Evolutionary conservation across 305 asterid genomes (phyloP).

Genomic region (Fraxinus paxiana): DNA sequence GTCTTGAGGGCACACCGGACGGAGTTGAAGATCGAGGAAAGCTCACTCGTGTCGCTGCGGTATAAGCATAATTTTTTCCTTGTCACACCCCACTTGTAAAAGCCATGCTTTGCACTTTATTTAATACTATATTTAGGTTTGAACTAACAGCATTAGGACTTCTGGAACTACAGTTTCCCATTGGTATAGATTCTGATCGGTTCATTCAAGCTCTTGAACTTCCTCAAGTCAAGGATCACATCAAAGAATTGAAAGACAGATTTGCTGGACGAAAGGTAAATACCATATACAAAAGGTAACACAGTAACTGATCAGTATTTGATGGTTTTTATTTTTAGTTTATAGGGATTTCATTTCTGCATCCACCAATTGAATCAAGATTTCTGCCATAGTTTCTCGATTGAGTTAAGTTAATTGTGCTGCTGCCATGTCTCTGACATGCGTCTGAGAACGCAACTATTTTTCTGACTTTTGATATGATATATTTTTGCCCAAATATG

Average conservation of each 20-base stretch:
- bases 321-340: neutral
- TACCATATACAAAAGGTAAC: slow-evolving; percentile 8
- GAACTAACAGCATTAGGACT: slow-evolving; percentile 27
- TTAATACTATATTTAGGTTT: neutral
- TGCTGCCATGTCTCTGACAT: neutral
- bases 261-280: slow-evolving; percentile 82
- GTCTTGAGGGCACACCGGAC: slow-evolving; percentile 98
- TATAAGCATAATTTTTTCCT: neutral
- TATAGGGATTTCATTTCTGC: neutral
- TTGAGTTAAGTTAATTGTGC: neutral
- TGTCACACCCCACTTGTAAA: neutral
- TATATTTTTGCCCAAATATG: neutral
- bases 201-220: slow-evolving; percentile 82
- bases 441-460: neutral
- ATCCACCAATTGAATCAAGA: neutral
- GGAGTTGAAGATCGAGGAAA: slow-evolving; percentile 98
- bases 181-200: slow-evolving; percentile 88
- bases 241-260: slow-evolving; percentile 71
- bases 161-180: slow-evolving; percentile 72
- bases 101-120: neutral
- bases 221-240: slow-evolving; percentile 66
- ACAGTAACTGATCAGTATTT: neutral
- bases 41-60: slow-evolving; percentile 96
- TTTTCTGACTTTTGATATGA: neutral
- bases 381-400: neutral